phyloP scores from a whole-genome alignment of 1,139 yeast species.

The Lodderomyces parapsilosis region DNA sequence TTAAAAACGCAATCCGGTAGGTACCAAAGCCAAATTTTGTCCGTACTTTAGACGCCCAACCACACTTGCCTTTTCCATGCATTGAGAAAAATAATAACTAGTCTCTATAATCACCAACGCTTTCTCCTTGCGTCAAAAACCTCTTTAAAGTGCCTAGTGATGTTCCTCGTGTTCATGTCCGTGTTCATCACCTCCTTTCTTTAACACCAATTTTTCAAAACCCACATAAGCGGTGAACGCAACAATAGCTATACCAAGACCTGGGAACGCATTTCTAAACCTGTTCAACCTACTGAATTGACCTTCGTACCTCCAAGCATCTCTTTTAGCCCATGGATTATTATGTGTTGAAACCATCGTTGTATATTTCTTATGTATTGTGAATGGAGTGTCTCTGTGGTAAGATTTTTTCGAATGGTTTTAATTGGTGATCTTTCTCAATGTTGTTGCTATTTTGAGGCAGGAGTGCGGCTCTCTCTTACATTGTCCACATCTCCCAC shows the following conservation, averaged over 20 bases:
- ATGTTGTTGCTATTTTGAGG: neutral
- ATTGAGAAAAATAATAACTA: too few species aligned
- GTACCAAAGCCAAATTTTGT: too few species aligned
- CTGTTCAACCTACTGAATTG: slow-evolving; percentile 72
- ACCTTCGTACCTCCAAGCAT: slow-evolving; percentile 90
- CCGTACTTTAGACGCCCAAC: too few species aligned
- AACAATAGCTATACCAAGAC: slow-evolving; percentile 76
- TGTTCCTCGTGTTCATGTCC: slow-evolving; percentile 20
- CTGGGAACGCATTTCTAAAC: slow-evolving; percentile 77
- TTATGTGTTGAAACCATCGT: slow-evolving; percentile 9
- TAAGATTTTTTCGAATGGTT: neutral
- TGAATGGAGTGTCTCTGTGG: slow-evolving; percentile 3
- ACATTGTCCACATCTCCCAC: too few species aligned
- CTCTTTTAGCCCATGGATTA: slow-evolving; percentile 64
- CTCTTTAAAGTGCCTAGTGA: too few species aligned
- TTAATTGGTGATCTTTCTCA: neutral
- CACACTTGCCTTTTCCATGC: too few species aligned
- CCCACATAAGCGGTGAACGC: slow-evolving; percentile 69
- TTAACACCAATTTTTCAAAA: slow-evolving; percentile 54
- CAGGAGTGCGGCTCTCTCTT: neutral
- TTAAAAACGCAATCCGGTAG: too few species aligned
- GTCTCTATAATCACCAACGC: too few species aligned
- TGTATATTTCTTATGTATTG: neutral
- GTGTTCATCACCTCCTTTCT: slow-evolving; percentile 26
- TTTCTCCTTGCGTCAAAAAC: too few species aligned